Evolutionary conservation across 768 basidiomycete genomes (phyloP).

Genomic region (Kwoniella bestiolae): DNA sequence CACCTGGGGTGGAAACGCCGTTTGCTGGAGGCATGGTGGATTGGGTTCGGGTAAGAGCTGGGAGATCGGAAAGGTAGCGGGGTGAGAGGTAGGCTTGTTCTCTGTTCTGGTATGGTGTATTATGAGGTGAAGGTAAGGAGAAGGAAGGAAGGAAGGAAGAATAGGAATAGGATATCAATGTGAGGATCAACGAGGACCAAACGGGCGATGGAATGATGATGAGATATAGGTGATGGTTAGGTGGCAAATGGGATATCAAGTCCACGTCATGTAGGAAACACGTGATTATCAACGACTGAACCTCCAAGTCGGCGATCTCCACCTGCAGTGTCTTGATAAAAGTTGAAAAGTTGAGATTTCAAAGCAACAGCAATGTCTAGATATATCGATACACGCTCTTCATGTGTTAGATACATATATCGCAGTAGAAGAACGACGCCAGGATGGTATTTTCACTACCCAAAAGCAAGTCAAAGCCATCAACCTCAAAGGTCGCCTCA

Average conservation of each 20-base stretch:
- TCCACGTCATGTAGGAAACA: background rate
- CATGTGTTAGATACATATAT: background rate
- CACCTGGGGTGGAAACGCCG: constrained; percentile 17
- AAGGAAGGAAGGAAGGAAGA: background rate
- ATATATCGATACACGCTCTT: no score
- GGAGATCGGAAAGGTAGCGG: background rate
- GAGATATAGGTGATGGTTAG: background rate
- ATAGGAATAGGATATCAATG: background rate
- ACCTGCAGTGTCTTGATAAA: background rate
- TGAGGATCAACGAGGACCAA: background rate
- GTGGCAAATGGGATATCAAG: background rate
- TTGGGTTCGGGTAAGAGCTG: no score
- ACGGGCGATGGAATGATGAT: background rate
- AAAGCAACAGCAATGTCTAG: background rate
- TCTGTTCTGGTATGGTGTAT: background rate
- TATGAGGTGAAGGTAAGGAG: background rate
- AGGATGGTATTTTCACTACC: constrained; percentile 27
- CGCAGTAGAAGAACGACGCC: background rate
- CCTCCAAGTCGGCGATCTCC: background rate
- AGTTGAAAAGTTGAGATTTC: no score
- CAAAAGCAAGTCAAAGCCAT: constrained; percentile 11
- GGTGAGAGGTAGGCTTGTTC: background rate
- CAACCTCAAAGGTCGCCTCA: constrained; percentile 2
- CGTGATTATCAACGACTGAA: background rate
- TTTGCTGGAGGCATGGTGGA: constrained; percentile 15